Evolutionary conservation across 805 yeast genomes (phyloP).

Genomic region (Lipomyces yamadae): DNA sequence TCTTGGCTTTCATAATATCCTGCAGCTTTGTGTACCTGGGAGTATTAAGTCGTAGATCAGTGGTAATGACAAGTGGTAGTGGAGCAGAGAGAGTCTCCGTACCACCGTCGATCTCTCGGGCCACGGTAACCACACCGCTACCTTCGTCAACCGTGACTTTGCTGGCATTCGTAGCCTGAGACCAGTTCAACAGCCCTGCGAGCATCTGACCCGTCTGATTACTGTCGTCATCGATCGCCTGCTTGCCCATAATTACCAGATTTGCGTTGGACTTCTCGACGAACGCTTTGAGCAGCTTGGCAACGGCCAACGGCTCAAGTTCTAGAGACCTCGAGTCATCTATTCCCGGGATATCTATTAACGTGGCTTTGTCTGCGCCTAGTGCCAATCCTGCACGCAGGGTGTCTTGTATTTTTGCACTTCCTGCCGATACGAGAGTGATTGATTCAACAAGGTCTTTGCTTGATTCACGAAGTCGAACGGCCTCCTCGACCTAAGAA

Average conservation of each 20-base stretch:
- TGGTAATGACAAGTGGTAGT: constrained; percentile 84
- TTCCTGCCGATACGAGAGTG: constrained; percentile 92
- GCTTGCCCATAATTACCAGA: constrained; percentile 89
- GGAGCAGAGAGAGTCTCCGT: constrained; percentile 76
- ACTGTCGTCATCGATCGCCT: constrained; percentile 93
- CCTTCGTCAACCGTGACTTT: constrained; percentile 68
- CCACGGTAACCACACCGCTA: constrained; percentile 58
- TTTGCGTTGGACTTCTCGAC: constrained; percentile 74
- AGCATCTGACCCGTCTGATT: constrained; percentile 97
- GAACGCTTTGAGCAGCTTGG: constrained; percentile 77
- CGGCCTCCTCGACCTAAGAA: constrained; percentile 76
- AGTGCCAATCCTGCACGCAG: constrained; percentile 90
- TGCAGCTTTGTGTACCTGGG: constrained; percentile 97
- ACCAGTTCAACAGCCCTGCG: constrained; percentile 93
- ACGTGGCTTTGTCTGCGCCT: constrained; percentile 87
- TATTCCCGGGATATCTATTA: constrained; percentile 63
- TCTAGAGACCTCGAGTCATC: constrained; percentile 44
- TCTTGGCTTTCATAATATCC: constrained; percentile 97
- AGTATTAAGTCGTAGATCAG: constrained; percentile 91
- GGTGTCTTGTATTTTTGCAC: constrained; percentile 82
- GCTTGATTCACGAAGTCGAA: constrained; percentile 70
- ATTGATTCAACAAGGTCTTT: constrained; percentile 72
- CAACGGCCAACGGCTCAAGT: constrained; percentile 86
- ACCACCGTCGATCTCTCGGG: constrained; percentile 96
- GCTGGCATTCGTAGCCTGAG: constrained; percentile 94